Base-by-base conservation (phyloP, 768 basidiomycete species). In the Pleurotus cornucopiae region DNA sequence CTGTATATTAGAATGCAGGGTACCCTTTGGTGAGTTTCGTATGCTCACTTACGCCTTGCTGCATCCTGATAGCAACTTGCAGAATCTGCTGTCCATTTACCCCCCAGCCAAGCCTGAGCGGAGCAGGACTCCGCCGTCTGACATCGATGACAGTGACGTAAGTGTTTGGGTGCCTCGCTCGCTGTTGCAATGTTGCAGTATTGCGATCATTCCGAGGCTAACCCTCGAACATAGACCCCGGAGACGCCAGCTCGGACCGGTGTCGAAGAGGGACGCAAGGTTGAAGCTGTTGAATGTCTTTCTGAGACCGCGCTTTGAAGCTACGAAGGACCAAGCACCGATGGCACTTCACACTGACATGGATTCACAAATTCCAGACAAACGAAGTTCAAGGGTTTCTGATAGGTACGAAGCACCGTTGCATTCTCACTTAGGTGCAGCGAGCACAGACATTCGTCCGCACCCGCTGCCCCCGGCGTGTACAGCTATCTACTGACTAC, bases 11-110 rank as follows among this genome's bases (percentile, higher is more conserved):
- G 68, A 64, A 71, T 54, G 60, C 70, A 26, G 76, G 69, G 9
- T 80, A 80, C 58, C 79, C 79, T 58, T 67, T 75, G 65, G 79
- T 80, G 53, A 63, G 72, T 56, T 23, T 11, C 30, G 30, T 34
- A 34, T 34, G 30, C 30, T 11, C 6, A 9, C 30, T 34, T 34
- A 11, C 30, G 2, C 9, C 1, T 11, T 7, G 30, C 30, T 34
- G 30, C 9, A 54, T 41, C 38, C 25, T 57, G 40, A 44, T 44
- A 44, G 41, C 14, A 44, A 9, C 20, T 3, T 41, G 13, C 57
- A 81, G 79, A 79, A 81, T 55, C 71, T 79, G n/a, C 66, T 70
- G 2, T 69, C 76, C 54, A 76, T 79, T 54, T 79, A 81, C 59
- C 77, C 79, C 56, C 63, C 67, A 3, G 65, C 65, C 54, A 69